A percentile compares a stretch with the other conserved stretches of the same genome.
Evolutionary conservation across 805 yeast genomes (phyloP).

Genomic region (Saccharomycopsis synnaedendra): DNA sequence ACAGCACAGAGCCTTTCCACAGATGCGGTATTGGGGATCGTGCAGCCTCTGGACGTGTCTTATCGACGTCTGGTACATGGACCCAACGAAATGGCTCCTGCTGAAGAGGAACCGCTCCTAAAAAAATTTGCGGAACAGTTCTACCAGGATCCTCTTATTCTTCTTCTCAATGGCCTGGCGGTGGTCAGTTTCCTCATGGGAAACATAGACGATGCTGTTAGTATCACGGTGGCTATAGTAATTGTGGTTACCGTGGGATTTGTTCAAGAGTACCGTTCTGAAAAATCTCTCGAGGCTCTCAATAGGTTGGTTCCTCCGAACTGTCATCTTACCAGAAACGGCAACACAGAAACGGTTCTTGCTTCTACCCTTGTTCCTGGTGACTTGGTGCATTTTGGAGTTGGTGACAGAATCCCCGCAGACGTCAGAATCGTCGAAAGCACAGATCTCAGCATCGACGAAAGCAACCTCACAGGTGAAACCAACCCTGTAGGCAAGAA

Average conservation of each 20-base stretch:
- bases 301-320: conserved; percentile 94
- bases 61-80: conserved; percentile 72
- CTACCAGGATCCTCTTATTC: conserved; percentile 82
- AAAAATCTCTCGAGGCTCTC: conserved; percentile 85
- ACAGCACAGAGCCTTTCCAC: conserved; percentile 54
- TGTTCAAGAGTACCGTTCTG: conserved; percentile 94
- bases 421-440: conserved; percentile 76
- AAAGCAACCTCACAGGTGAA: conserved; percentile 93
- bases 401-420: conserved; percentile 96
- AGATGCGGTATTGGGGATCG: conserved; percentile 46
- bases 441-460: conserved; percentile 78
- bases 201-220: conserved; percentile 91
- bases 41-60: conserved; percentile 56
- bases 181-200: conserved; percentile 82
- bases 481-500: conserved; percentile 73
- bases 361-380: conserved; percentile 93
- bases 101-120: conserved; percentile 65
- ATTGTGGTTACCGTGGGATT: conserved; percentile 96
- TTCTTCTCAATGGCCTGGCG: conserved; percentile 85
- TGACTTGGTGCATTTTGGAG: conserved; percentile 77
- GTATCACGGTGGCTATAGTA: conserved; percentile 81
- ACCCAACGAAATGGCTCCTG: conserved; percentile 60
- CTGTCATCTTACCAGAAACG: conserved; percentile 81
- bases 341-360: conserved; percentile 64
- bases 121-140: conserved; percentile 70